phyloP scores from a whole-genome alignment of 2,329 filamentous ascomycete species.

The Pseudocercospora pini-densiflorae region DNA sequence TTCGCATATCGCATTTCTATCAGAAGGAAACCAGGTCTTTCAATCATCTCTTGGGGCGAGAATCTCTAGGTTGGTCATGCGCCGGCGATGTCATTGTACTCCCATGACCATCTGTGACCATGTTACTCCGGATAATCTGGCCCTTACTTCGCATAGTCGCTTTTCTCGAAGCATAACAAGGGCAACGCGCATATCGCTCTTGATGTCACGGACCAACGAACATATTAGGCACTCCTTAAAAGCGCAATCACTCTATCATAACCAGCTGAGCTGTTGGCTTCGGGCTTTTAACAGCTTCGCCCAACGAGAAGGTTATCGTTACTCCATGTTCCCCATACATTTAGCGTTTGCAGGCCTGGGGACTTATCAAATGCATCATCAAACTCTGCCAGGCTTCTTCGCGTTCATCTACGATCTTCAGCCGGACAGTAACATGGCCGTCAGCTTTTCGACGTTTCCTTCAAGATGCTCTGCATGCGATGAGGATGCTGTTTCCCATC shows the following conservation, averaged over 20 bases:
- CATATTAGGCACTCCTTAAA: background rate
- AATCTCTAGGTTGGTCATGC: no score
- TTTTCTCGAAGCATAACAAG: background rate
- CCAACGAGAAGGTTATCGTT: background rate
- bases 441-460: background rate
- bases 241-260: background rate
- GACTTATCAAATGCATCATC: background rate
- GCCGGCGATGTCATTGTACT: no score
- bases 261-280: background rate
- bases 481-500: background rate
- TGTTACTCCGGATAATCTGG: background rate
- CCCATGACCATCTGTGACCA: no score
- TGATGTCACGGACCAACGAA: background rate
- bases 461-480: background rate
- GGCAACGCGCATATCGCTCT: background rate
- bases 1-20: background rate
- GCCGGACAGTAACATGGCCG: background rate
- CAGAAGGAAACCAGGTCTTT: background rate
- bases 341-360: background rate
- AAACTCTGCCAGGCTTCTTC: constrained; percentile 2
- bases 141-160: background rate
- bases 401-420: background rate
- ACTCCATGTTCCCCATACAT: background rate
- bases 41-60: no score
- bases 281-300: background rate